Conservation (phyloP, 257 asterid species). For the Nicotiana noctiflora region DNA sequence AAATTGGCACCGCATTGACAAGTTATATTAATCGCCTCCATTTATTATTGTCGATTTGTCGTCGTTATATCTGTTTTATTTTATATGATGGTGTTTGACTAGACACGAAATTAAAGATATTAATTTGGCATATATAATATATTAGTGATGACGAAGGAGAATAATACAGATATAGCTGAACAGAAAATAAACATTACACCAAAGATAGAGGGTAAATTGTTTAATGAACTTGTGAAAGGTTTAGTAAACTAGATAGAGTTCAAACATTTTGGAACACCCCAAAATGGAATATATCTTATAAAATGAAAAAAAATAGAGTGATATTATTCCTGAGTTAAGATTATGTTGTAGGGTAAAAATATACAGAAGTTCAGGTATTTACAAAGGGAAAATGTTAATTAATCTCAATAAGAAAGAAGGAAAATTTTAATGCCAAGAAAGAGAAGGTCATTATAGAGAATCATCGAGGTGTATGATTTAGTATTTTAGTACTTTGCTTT, state of each 20-base stretch:
- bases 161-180: too few relatives aligned
- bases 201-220: too few relatives aligned
- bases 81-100: not conserved
- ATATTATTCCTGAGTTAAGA: not conserved
- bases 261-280: not conserved
- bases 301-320: not conserved
- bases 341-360: not conserved
- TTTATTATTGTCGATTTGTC: not conserved
- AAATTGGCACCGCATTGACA: not conserved
- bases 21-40: not conserved
- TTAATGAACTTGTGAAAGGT: too few relatives aligned
- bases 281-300: not conserved
- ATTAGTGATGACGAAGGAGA: too few relatives aligned
- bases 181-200: too few relatives aligned
- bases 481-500: constrained; percentile 7
- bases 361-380: not conserved
- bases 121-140: not conserved
- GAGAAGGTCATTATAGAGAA: not conserved
- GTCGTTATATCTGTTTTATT: not conserved
- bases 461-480: constrained; percentile 1
- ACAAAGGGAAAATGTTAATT: not conserved
- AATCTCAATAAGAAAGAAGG: too few relatives aligned
- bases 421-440: not conserved
- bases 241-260: not conserved
- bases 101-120: too few relatives aligned